phyloP scores from a whole-genome alignment of 2,329 filamentous ascomycete species.

The Paecilomyces formosus region DNA sequence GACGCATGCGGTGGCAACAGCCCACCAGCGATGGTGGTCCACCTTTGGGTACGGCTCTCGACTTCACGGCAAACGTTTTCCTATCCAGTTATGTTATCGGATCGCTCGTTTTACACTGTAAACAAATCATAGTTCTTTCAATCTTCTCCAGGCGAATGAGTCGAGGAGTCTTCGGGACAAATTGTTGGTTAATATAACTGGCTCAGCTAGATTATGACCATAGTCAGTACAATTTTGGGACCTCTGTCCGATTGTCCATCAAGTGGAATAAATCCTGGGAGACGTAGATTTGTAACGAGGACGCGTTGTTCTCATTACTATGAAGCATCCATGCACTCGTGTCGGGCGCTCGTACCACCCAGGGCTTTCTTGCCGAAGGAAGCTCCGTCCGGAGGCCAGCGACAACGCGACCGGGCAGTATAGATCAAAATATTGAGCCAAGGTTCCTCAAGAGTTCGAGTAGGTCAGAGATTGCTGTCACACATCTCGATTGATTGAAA shows the following conservation, averaged over 20 bases:
- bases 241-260: background rate
- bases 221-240: background rate
- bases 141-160: background rate
- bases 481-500: background rate
- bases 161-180: background rate
- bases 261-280: background rate
- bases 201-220: background rate
- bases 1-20: constrained; percentile 37
- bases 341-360: background rate
- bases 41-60: constrained; percentile 22
- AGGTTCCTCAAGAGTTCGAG: background rate
- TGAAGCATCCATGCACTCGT: background rate
- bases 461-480: background rate
- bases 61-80: background rate
- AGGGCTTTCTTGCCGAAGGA: background rate
- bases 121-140: background rate
- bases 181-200: background rate
- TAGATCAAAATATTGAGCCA: background rate
- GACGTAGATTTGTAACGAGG: background rate
- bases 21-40: constrained; percentile 41
- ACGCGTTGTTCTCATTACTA: background rate
- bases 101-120: background rate
- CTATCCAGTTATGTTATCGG: background rate
- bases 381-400: background rate
- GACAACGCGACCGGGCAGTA: background rate